phyloP scores from a whole-genome alignment of 2,329 filamentous ascomycete species.

The Neofusicoccum sp. region DNA sequence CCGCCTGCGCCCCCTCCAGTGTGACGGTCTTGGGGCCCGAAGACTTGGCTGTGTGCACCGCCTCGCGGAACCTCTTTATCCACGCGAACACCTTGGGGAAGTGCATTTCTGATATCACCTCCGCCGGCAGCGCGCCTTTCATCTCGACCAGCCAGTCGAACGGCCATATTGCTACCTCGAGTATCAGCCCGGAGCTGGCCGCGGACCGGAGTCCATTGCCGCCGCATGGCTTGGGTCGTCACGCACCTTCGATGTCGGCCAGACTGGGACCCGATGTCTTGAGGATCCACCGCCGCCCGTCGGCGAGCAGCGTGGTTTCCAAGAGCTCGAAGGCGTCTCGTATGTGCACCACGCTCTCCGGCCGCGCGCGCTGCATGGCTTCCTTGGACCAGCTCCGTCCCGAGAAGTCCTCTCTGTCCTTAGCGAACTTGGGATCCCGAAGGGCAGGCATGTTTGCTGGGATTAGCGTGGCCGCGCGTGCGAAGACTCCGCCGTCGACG shows the following conservation, averaged over 20 bases:
- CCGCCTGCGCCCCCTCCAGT: conserved; percentile 59
- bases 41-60: conserved; percentile 48
- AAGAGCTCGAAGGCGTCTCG: conserved; percentile 58
- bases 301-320: conserved; percentile 64
- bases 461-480: conserved; percentile 54
- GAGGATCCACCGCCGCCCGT: conserved; percentile 68
- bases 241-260: conserved; percentile 66
- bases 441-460: conserved; percentile 57
- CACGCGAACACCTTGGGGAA: conserved; percentile 67
- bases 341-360: conserved; percentile 61
- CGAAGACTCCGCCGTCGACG: conserved; percentile 61
- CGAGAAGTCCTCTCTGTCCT: conserved; percentile 57
- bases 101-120: conserved; percentile 53
- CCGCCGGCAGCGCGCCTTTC: conserved; percentile 57
- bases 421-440: conserved; percentile 60
- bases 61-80: conserved; percentile 62
- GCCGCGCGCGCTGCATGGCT: conserved; percentile 46
- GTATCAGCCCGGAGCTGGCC: conserved; percentile 1
- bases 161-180: conserved; percentile 58
- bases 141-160: conserved; percentile 66
- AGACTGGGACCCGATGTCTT: conserved; percentile 56
- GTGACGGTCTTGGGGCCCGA: conserved; percentile 44
- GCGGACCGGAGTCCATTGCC: conserved; percentile 11
- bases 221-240: conserved; percentile 1
- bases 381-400: conserved; percentile 47